Evolutionary conservation across 306 rosid genomes (phyloP).

Genomic region (Cajanus cajan): DNA sequence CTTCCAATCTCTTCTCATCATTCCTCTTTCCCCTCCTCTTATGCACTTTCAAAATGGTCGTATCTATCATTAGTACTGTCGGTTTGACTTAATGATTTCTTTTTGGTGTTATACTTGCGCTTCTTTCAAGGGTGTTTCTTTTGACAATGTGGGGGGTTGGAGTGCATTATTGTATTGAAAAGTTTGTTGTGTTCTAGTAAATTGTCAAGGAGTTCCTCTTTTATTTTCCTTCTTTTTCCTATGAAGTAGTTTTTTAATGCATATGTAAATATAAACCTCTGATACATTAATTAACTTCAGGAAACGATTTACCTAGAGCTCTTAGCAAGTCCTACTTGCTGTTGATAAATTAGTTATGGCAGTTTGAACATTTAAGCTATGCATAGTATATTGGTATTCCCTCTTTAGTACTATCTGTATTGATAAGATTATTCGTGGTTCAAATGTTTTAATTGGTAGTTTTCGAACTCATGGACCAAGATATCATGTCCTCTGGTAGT

Average conservation of each 20-base stretch:
- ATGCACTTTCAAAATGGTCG: not conserved
- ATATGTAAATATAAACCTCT: not conserved
- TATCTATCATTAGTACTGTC: not conserved
- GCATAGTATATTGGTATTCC: not conserved
- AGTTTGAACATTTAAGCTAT: slow-evolving; percentile 16
- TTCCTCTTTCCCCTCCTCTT: not conserved
- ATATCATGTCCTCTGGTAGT: slow-evolving; percentile 4
- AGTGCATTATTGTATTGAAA: slow-evolving; percentile 14
- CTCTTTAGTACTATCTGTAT: not conserved
- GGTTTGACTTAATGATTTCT: not conserved
- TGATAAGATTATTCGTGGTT: slow-evolving; percentile 2
- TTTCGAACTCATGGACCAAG: not conserved
- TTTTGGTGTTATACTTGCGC: slow-evolving; percentile 9
- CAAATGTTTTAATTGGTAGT: slow-evolving; percentile 20
- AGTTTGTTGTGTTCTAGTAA: not conserved
- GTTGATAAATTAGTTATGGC: slow-evolving; percentile 7
- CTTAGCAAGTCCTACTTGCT: slow-evolving; percentile 18
- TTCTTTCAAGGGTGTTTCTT: slow-evolving; percentile 24
- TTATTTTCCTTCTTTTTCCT: not conserved
- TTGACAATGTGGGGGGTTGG: not conserved
- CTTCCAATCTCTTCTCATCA: not conserved
- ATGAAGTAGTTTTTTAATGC: not conserved
- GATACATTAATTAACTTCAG: not conserved
- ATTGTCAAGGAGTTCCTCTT: not conserved
- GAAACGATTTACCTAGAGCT: not conserved